Evolutionary conservation across 2,329 filamentous ascomycete species (phyloP).

Genomic region (Peltaster fructicola): DNA sequence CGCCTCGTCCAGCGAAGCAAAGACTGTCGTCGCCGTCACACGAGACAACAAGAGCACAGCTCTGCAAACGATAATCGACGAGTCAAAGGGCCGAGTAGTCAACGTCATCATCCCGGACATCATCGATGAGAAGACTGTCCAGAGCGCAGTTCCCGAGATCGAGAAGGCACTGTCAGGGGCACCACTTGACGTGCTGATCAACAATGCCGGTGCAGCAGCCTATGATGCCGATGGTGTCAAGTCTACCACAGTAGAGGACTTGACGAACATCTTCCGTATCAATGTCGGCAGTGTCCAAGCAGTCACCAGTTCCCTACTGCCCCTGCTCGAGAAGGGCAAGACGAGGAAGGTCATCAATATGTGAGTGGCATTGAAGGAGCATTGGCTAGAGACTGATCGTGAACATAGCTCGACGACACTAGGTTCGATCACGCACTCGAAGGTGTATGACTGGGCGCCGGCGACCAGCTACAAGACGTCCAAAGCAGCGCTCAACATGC

Average conservation of each 20-base stretch:
- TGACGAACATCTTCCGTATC: slow-evolving; percentile 16
- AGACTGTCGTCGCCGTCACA: slow-evolving; percentile 24
- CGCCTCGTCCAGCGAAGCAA: slow-evolving; percentile 13
- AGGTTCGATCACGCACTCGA: slow-evolving; percentile 22
- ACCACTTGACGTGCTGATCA: slow-evolving; percentile 30
- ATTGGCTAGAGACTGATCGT: not conserved
- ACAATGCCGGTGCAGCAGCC: slow-evolving; percentile 25
- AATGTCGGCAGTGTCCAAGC: slow-evolving; percentile 25
- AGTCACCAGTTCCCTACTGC: slow-evolving; percentile 24
- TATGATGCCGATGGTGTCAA: slow-evolving; percentile 3
- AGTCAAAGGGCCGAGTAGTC: slow-evolving; percentile 20
- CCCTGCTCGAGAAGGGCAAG: slow-evolving; percentile 21
- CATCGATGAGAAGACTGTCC: slow-evolving; percentile 18
- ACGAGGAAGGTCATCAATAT: slow-evolving; percentile 29
- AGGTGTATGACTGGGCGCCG: slow-evolving; percentile 9
- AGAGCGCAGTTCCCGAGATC: slow-evolving; percentile 19
- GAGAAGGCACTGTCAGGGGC: slow-evolving; percentile 19
- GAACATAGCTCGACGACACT: slow-evolving; percentile 23
- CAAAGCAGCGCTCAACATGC: slow-evolving; percentile 31
- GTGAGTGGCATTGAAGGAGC: slow-evolving; percentile 13
- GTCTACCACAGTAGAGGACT: slow-evolving; percentile 7
- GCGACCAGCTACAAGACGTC: slow-evolving; percentile 26
- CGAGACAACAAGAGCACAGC: slow-evolving; percentile 18
- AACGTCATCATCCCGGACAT: slow-evolving; percentile 24
- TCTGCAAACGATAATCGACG: slow-evolving; percentile 20